Evolutionary conservation across 345 rosid genomes (phyloP).

Genomic region (Citrus unshiu): DNA sequence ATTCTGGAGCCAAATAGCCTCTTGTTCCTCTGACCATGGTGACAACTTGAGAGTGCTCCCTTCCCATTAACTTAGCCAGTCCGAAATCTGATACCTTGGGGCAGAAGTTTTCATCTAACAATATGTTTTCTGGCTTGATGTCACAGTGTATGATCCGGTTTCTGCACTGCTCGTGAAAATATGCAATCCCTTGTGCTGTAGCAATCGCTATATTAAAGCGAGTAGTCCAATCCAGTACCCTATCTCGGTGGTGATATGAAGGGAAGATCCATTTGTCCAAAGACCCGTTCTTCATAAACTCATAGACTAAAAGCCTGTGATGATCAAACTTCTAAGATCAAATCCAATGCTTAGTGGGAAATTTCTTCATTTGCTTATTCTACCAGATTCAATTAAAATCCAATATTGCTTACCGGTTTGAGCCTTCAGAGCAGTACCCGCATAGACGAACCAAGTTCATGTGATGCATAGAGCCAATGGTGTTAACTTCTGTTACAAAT

Average conservation of each 20-base stretch:
- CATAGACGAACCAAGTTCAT: slow-evolving; percentile 70
- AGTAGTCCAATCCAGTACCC: slow-evolving; percentile 56
- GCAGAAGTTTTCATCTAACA: slow-evolving; percentile 54
- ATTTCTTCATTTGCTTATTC: not conserved
- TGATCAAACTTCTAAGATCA: not conserved
- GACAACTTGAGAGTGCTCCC: slow-evolving; percentile 68
- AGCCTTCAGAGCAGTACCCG: slow-evolving; percentile 73
- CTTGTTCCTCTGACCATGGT: slow-evolving; percentile 74
- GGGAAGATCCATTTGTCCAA: slow-evolving; percentile 76
- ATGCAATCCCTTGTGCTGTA: slow-evolving; percentile 69
- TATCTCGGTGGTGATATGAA: slow-evolving; percentile 16
- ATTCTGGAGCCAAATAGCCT: slow-evolving; percentile 79
- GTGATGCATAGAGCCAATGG: slow-evolving; percentile 90
- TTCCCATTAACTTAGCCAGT: slow-evolving; percentile 67
- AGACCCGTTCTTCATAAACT: slow-evolving; percentile 71
- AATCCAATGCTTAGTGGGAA: not conserved
- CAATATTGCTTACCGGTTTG: slow-evolving; percentile 48
- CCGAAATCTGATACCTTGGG: slow-evolving; percentile 79
- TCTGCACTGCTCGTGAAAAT: slow-evolving; percentile 75
- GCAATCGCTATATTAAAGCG: slow-evolving; percentile 56
- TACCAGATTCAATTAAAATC: not conserved
- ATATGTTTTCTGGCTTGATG: slow-evolving; percentile 69
- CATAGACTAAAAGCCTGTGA: slow-evolving; percentile 69
- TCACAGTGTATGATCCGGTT: slow-evolving; percentile 68
- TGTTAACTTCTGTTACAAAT: slow-evolving; percentile 76